Conservation (phyloP, 768 basidiomycete genomes). For the Pisolithus marmoratus region DNA sequence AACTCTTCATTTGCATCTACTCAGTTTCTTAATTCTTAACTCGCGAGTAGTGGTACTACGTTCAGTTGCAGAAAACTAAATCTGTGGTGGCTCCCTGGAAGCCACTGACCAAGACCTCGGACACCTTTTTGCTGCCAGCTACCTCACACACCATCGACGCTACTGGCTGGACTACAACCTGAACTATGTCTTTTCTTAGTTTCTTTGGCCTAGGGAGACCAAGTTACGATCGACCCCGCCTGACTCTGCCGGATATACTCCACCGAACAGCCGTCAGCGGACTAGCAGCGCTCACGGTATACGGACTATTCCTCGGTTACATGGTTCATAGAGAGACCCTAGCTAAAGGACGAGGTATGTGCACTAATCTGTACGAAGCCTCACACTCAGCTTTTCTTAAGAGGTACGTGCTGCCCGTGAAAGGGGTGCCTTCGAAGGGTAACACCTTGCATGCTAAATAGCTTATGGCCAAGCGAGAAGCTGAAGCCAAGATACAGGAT, state of each 20-base stretch:
- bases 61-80: no score
- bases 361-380: not conserved
- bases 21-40: no score
- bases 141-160: not conserved
- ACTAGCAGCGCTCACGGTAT: constrained; percentile 22
- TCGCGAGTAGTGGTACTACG: no score
- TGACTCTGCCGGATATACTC: constrained; percentile 24
- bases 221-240: constrained; percentile 16
- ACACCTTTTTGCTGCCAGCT: no score
- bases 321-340: constrained; percentile 27
- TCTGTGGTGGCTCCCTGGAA: no score
- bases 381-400: not conserved
- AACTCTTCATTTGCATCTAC: constrained; percentile 1
- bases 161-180: not conserved
- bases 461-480: constrained; percentile 19
- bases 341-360: constrained; percentile 26
- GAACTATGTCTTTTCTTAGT: constrained; percentile 20
- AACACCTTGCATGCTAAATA: not conserved
- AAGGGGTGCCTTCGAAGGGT: not conserved
- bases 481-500: constrained; percentile 14
- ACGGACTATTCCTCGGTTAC: constrained; percentile 28
- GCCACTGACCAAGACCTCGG: no score
- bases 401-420: constrained; percentile 15
- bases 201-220: constrained; percentile 22
- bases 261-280: constrained; percentile 27